These are phyloP conservation scores for Diaporthe sp. DNA, from an alignment of 2,329 filamentous ascomycete genomes.

Conservation along the genomic window DNA sequence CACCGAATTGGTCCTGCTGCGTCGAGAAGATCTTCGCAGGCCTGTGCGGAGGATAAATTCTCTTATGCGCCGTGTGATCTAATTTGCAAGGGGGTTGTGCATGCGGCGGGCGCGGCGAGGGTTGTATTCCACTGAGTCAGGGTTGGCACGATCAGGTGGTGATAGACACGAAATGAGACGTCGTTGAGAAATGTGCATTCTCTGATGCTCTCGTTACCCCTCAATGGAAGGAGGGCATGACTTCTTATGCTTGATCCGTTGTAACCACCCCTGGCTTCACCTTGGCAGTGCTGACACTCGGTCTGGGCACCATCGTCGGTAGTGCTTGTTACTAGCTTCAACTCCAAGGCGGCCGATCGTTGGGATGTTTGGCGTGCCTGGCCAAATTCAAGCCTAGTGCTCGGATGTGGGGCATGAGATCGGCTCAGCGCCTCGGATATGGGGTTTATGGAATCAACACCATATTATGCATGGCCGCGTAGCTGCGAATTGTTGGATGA, in stretches of 20 bases:
- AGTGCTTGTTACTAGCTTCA: slow-evolving; percentile 16
- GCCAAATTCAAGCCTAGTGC: neutral
- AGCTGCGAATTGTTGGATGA: too few relatives aligned
- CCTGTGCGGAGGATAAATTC: slow-evolving; percentile 1
- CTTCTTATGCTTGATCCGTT: neutral
- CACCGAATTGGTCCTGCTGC: neutral
- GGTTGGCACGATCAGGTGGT: slow-evolving; percentile 10
- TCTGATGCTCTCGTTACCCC: neutral
- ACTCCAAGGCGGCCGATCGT: slow-evolving; percentile 6
- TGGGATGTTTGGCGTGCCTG: neutral
- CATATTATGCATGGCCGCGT: too few relatives aligned
- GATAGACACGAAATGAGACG: slow-evolving; percentile 19
- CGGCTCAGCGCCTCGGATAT: neutral
- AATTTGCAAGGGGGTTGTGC: neutral
- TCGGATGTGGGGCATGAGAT: neutral
- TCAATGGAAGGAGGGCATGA: neutral
- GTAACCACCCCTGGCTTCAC: neutral
- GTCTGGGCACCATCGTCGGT: neutral
- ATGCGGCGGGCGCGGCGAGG: neutral
- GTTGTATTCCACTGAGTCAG: slow-evolving; percentile 13
- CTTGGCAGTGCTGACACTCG: neutral
- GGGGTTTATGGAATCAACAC: neutral
- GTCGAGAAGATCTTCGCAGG: neutral
- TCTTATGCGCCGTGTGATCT: neutral
- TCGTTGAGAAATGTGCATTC: neutral